Evolutionary conservation across 345 rosid genomes (phyloP), one percentile per base, ranked within the genome.

Genomic region (Populus simonii): DNA sequence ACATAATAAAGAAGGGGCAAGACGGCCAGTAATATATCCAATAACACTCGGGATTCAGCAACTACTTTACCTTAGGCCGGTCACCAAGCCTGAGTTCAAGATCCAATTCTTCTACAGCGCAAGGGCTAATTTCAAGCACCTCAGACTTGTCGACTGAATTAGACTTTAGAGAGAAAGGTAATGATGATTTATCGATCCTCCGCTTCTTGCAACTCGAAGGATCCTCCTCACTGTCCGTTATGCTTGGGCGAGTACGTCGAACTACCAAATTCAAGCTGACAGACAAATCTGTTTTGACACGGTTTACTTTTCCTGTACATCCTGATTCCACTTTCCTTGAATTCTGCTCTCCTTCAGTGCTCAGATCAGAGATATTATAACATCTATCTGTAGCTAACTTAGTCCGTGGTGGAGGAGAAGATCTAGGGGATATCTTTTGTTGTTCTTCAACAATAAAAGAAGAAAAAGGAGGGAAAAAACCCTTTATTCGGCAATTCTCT

Each of bases 21-120:
- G 77, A 62, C 31, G 18, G 63, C 76, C 74, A 76, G 76, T 83
- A 76, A 69, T 74, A 73, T 22, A 55, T 73, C 53, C 49, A n/a
- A 66, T 70, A 78, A 74, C 72, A 72, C 67, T 71, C 23, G 31
- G 72, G 38, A 66, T 76, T 47, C 63, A 70, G 65, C 71, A 71
- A 68, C 85, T 85, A 84, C 59, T 83, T 89, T 81, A 83, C 87
- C 91, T 89, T 89, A 27, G 91, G 91, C 70, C 84, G 87, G 68
- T 84, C 73, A 8, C 97, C 97, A 49, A 94, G 97, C 85, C 98
- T 87, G 74, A 94, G 98, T 85, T 94, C 98, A 74, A 94, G 98
- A 89, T 94, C 98, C 82, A 94, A 71, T 33, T 90, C 98, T 76
- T 93, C 93, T 68, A 79, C 76, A 9, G 80, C 74, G 76, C 79